Conservation (phyloP, 129 eudicot genomes). For the carrot (Daucus carota) region DNA sequence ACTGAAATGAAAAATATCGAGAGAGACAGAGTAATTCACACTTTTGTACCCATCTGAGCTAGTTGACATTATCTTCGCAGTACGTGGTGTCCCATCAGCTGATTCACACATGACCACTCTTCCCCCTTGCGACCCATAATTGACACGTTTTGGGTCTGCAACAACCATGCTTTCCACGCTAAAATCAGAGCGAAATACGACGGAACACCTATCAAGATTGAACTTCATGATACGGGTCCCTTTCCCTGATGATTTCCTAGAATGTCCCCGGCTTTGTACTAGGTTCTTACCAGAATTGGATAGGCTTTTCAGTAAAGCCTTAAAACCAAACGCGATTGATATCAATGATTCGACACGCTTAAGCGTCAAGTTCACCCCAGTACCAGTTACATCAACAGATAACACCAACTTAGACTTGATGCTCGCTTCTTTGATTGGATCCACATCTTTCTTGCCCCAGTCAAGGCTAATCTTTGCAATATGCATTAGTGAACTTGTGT, state of each 20-base stretch:
- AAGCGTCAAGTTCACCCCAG: conserved; percentile 76
- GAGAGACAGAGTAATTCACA: conserved; percentile 51
- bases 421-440: conserved; percentile 51
- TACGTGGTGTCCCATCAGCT: conserved; percentile 75
- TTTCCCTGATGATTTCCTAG: conserved; percentile 68
- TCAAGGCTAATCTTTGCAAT: conserved; percentile 79
- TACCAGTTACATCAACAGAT: conserved; percentile 74
- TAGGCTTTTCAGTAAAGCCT: conserved; percentile 46
- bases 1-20: conserved; percentile 76
- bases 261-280: conserved; percentile 37
- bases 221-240: conserved; percentile 61
- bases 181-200: conserved; percentile 50
- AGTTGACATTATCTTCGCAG: conserved; percentile 69
- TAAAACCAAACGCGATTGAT: conserved; percentile 53
- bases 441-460: conserved; percentile 81
- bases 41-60: conserved; percentile 43
- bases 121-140: conserved; percentile 98
- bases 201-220: conserved; percentile 73
- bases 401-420: conserved; percentile 46
- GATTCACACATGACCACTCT: conserved; percentile 52
- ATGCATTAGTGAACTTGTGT: conserved; percentile 72
- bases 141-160: conserved; percentile 79
- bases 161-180: conserved; percentile 60
- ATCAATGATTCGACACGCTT: conserved; percentile 82
- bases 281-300: conserved; percentile 50